Percentiles rank a stretch among this genome's conserved stretches.
These are phyloP conservation scores for Fragosphaeria purpurea DNA, from an alignment of 2,329 filamentous ascomycete species.

Conservation along the genomic window DNA sequence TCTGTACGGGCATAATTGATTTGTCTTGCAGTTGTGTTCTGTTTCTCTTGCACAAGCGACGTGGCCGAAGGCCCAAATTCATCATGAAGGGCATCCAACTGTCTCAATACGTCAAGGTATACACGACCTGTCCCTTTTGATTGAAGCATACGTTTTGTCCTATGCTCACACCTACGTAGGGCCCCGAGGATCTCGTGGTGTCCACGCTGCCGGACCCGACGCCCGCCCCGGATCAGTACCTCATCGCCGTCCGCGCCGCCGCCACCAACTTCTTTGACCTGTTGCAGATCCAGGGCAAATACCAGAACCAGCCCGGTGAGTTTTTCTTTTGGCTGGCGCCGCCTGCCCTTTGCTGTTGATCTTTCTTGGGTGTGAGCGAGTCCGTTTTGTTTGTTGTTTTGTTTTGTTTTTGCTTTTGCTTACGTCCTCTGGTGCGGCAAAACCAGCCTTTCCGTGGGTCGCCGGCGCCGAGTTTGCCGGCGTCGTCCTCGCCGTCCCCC, in stretches of 20 bases:
- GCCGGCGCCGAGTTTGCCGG: conserved; percentile 83
- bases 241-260: conserved; percentile 75
- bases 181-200: conserved; percentile 69
- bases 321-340: neutral
- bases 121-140: neutral
- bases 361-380: too few relatives aligned
- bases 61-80: too few relatives aligned
- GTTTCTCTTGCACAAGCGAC: too few relatives aligned
- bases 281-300: conserved; percentile 89
- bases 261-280: conserved; percentile 98
- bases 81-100: conserved; percentile 25
- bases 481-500: conserved; percentile 51
- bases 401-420: neutral
- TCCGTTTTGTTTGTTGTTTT: neutral
- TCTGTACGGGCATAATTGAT: too few relatives aligned
- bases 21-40: too few relatives aligned
- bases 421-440: neutral
- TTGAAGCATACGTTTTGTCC: too few relatives aligned
- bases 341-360: neutral
- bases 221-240: conserved; percentile 65
- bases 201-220: conserved; percentile 63
- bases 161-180: conserved; percentile 34
- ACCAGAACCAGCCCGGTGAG: conserved; percentile 74
- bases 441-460: conserved; percentile 67
- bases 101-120: conserved; percentile 24